Conservation (phyloP, 2,329 filamentous ascomycete genomes). For the Leptosphaerulina australis region DNA sequence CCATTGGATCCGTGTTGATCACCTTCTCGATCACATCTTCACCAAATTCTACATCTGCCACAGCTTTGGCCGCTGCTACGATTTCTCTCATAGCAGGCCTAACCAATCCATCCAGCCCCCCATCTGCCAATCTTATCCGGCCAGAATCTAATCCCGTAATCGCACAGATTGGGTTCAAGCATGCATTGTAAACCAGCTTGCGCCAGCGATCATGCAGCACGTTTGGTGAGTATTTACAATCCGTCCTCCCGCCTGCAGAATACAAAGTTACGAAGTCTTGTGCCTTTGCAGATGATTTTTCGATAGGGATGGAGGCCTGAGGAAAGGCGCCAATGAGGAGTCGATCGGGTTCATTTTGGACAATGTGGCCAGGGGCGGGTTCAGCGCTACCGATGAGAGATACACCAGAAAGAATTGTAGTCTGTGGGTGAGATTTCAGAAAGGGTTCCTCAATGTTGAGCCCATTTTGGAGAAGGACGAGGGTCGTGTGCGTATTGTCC, state of each 20-base stretch:
- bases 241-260: conserved; percentile 53
- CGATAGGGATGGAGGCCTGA: conserved; percentile 41
- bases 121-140: conserved; percentile 55
- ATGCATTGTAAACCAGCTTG: conserved; percentile 60
- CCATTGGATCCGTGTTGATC: conserved; percentile 58
- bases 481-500: conserved; percentile 54
- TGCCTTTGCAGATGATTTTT: conserved; percentile 40
- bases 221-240: conserved; percentile 51
- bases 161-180: conserved; percentile 60
- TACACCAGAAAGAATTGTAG: conserved; percentile 60
- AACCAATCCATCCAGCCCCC: conserved; percentile 56
- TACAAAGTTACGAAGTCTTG: conserved; percentile 58
- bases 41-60: conserved; percentile 51
- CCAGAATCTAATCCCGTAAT: conserved; percentile 60
- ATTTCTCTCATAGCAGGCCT: conserved; percentile 62
- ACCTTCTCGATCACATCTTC: conserved; percentile 53
- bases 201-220: conserved; percentile 56
- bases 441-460: conserved; percentile 67
- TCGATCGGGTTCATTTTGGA: conserved; percentile 60
- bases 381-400: conserved; percentile 61
- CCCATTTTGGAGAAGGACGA: conserved; percentile 67
- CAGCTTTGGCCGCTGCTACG: conserved; percentile 52
- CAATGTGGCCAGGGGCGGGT: conserved; percentile 53
- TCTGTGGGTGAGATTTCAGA: conserved; percentile 57
- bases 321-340: conserved; percentile 59